phyloP scores from a whole-genome alignment of 495 filamentous ascomycete species.

The Talaromyces stipitatus region DNA sequence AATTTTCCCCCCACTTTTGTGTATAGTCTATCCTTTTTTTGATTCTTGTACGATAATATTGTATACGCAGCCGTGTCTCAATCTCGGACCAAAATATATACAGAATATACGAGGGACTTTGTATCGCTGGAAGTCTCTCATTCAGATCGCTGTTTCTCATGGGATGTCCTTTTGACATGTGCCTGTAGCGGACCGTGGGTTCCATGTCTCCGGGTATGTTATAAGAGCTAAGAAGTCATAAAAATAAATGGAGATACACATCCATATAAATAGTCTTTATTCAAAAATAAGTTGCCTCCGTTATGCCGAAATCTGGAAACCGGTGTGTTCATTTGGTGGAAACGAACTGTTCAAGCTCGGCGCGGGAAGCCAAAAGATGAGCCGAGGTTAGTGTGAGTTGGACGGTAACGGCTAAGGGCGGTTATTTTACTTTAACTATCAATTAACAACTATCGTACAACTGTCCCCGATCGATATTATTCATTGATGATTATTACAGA shows the following conservation, averaged over 20 bases:
- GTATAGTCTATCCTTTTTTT: neutral
- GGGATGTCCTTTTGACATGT: neutral
- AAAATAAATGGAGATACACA: neutral
- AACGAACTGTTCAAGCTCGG: neutral
- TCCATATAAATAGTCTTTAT: neutral
- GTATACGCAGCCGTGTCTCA: neutral
- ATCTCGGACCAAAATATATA: neutral
- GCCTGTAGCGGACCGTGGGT: neutral
- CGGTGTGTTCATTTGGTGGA: too few species aligned
- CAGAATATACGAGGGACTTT: too few species aligned
- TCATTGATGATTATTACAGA: too few species aligned
- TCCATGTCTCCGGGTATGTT: neutral
- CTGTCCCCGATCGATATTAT: too few species aligned
- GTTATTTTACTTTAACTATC: too few species aligned
- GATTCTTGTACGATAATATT: neutral
- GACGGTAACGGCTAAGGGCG: too few species aligned
- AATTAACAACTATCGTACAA: too few species aligned
- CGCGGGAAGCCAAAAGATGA: neutral
- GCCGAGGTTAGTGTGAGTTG: too few species aligned
- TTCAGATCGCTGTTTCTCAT: too few species aligned
- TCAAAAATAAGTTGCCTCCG: neutral
- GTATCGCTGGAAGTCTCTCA: too few species aligned
- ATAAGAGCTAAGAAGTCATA: neutral
- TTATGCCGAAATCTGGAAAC: neutral
- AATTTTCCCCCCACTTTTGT: neutral